These are phyloP conservation scores for Hibiscus mutabilis DNA, from an alignment of 345 rosid genomes.

Conservation along the genomic window DNA sequence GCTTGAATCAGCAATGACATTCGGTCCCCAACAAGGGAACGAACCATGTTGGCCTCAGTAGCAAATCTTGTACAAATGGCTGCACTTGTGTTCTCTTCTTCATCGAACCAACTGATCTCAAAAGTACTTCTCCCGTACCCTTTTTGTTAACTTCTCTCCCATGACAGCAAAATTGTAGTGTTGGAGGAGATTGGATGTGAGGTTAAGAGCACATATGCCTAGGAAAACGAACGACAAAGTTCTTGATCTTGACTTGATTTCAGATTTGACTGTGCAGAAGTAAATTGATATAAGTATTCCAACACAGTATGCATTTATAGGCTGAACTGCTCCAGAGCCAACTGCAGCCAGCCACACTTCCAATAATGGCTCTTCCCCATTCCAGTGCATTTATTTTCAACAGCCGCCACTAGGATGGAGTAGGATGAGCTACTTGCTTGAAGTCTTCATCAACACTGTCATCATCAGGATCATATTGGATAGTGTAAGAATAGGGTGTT, in stretches of 20 bases:
- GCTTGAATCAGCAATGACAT: conserved; percentile 57
- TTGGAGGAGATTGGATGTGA: conserved; percentile 42
- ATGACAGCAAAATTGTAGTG: conserved; percentile 55
- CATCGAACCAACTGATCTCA: conserved; percentile 60
- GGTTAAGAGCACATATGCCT: conserved; percentile 44
- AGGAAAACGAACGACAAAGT: conserved; percentile 43
- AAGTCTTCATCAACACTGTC: conserved; percentile 26
- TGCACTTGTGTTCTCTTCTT: conserved; percentile 62
- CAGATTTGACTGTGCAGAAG: conserved; percentile 34
- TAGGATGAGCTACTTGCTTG: conserved; percentile 19
- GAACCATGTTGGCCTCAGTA: conserved; percentile 51
- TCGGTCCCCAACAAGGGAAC: conserved; percentile 57
- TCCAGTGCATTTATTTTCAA: conserved; percentile 54
- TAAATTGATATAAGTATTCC: conserved; percentile 53
- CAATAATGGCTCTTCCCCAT: conserved; percentile 39
- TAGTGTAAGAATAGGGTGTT: conserved; percentile 45
- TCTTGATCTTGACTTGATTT: conserved; percentile 35
- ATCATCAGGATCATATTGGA: conserved; percentile 35
- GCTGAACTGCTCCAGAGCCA: conserved; percentile 58
- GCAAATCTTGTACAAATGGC: conserved; percentile 56
- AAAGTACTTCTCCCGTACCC: conserved; percentile 52
- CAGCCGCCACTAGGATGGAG: conserved; percentile 58
- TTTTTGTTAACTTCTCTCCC: conserved; percentile 62
- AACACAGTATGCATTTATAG: conserved; percentile 59
- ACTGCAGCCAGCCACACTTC: conserved; percentile 57